phyloP scores from a whole-genome alignment of 202 grass and related monocot species.

The Eragrostis tef region DNA sequence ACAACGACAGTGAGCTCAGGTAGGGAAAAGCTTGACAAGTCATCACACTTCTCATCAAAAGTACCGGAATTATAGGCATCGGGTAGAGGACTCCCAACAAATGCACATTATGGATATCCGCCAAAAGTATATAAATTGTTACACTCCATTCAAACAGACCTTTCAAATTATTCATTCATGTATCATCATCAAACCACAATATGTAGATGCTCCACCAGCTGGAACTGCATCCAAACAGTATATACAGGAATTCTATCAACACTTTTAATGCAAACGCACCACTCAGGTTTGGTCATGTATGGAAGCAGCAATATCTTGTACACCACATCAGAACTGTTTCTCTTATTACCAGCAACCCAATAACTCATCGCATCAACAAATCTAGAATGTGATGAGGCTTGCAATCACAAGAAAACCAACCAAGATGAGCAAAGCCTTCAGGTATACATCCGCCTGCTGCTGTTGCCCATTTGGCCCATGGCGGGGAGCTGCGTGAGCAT shows the following conservation, averaged over 20 bases:
- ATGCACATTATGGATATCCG: not conserved
- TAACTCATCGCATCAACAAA: conserved; percentile 9
- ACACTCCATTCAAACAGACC: conserved; percentile 22
- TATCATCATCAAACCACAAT: conserved; percentile 26
- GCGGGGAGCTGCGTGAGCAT: conserved; percentile 47
- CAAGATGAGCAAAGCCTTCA: conserved; percentile 74
- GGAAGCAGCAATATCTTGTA: conserved; percentile 27
- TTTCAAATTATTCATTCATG: conserved; percentile 37
- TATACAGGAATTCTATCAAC: conserved; percentile 52
- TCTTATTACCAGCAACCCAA: conserved; percentile 44
- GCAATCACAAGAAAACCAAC: conserved; percentile 74
- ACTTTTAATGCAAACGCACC: not conserved
- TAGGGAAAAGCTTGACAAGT: not conserved
- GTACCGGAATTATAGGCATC: not conserved
- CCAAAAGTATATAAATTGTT: not conserved
- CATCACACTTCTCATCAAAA: not conserved
- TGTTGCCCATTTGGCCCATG: conserved; percentile 55
- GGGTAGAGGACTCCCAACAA: not conserved
- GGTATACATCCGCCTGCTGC: conserved; percentile 64
- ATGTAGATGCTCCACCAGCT: conserved; percentile 10
- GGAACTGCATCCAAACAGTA: conserved; percentile 44
- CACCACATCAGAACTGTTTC: conserved; percentile 19
- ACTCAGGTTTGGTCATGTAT: conserved; percentile 10
- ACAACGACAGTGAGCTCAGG: too few species aligned
- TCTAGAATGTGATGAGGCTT: conserved; percentile 75